Conservation (phyloP, 176 grass and related monocot species). For the Carex cristatella region DNA sequence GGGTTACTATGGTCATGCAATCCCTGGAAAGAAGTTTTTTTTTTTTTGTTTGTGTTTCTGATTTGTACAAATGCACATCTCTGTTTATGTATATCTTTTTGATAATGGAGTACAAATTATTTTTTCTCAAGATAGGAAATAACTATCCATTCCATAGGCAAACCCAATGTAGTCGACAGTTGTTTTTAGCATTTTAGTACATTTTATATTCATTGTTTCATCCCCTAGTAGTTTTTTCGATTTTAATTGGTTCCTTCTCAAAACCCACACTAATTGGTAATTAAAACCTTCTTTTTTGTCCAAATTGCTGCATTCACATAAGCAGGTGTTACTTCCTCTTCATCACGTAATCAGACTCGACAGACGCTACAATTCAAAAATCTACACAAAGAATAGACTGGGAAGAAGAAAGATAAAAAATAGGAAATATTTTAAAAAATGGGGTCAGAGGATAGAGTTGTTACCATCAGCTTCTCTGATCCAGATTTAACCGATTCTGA, state of each 20-base stretch:
- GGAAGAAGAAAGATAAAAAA: not conserved
- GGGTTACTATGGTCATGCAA: too few species aligned
- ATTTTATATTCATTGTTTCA: constrained; percentile 10
- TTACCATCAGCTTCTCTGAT: not conserved
- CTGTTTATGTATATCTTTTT: too few species aligned
- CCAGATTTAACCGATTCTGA: constrained; percentile 12
- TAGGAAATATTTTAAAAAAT: not conserved
- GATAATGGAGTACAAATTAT: too few species aligned
- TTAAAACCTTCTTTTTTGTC: not conserved
- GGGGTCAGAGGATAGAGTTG: not conserved
- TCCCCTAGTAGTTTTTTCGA: not conserved
- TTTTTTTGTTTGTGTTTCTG: too few species aligned
- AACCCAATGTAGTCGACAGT: not conserved
- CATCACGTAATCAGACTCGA: constrained; percentile 8
- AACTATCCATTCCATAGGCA: not conserved
- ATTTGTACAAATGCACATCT: too few species aligned
- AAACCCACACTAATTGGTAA: not conserved
- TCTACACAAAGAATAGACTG: not conserved
- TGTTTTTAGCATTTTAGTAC: constrained; percentile 1
- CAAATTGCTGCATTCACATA: not conserved
- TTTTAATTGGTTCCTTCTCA: not conserved
- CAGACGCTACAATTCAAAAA: not conserved
- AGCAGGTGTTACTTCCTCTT: constrained; percentile 9
- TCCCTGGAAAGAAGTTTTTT: too few species aligned
- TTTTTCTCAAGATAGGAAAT: too few species aligned